A percentile compares a stretch with the other conserved stretches of the same genome.
Conservation (phyloP, 2,329 filamentous ascomycete genomes). For the Chaetomium sp. region DNA sequence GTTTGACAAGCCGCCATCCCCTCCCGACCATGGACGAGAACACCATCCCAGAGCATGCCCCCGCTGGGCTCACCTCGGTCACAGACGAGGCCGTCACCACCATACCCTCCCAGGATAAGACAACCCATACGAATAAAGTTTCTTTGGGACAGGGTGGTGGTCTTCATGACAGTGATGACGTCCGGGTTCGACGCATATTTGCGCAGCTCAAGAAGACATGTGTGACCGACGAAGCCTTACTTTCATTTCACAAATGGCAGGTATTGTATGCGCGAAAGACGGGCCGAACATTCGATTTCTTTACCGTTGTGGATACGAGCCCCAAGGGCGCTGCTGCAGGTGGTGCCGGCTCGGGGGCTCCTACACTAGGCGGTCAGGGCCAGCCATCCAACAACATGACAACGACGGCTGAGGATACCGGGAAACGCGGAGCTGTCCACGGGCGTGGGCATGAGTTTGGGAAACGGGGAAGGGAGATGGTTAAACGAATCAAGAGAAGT, state of each 20-base stretch:
- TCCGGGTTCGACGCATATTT: slow-evolving; percentile 40
- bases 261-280: slow-evolving; percentile 39
- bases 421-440: not conserved
- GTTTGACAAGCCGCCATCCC: not conserved
- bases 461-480: slow-evolving; percentile 1
- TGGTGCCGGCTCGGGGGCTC: not conserved
- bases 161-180: slow-evolving; percentile 30
- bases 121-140: not conserved
- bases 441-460: slow-evolving; percentile 3
- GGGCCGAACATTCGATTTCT: slow-evolving; percentile 35
- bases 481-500: slow-evolving; percentile 6
- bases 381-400: not conserved
- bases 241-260: slow-evolving; percentile 45
- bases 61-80: not conserved
- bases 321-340: not conserved
- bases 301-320: slow-evolving; percentile 25
- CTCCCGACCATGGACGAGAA: not conserved
- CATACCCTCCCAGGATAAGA: not conserved
- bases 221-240: slow-evolving; percentile 40
- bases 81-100: not conserved
- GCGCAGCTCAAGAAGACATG: slow-evolving; percentile 41
- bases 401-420: not conserved
- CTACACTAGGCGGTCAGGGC: too few relatives aligned
- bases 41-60: not conserved
- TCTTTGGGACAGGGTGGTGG: not conserved